These are phyloP conservation scores for Melampsora occidentalis DNA, from an alignment of 1,284 basidiomycete genomes.

Conservation along the genomic window DNA sequence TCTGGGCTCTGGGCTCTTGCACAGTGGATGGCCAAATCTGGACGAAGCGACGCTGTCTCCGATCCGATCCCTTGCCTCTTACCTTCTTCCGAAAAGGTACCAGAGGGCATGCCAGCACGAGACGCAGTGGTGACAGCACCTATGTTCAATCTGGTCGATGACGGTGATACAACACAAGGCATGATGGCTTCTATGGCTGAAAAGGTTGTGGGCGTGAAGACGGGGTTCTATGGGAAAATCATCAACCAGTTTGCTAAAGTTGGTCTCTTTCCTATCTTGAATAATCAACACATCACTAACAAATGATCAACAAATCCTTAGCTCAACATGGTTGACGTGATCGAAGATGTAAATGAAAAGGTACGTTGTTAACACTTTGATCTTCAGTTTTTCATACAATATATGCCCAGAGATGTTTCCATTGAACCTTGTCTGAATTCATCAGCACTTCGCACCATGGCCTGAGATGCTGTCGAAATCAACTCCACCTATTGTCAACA, in stretches of 20 bases:
- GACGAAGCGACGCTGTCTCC: slow-evolving; percentile 13
- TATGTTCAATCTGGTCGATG: slow-evolving; percentile 61
- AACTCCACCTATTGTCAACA: slow-evolving; percentile 70
- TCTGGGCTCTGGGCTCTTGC: slow-evolving; percentile 35
- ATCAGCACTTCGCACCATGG: slow-evolving; percentile 72
- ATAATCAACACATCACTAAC: slow-evolving; percentile 46
- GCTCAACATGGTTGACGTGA: slow-evolving; percentile 42
- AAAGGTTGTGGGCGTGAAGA: slow-evolving; percentile 71
- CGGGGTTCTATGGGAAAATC: slow-evolving; percentile 43
- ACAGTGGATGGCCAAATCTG: slow-evolving; percentile 40
- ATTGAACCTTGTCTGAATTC: background rate
- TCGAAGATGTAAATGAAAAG: slow-evolving; percentile 42
- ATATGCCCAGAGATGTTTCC: background rate
- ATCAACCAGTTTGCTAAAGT: slow-evolving; percentile 67
- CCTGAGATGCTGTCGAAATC: slow-evolving; percentile 73
- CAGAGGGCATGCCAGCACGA: slow-evolving; percentile 45
- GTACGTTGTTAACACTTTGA: slow-evolving; percentile 3
- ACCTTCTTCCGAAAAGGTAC: slow-evolving; percentile 37
- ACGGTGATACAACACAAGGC: slow-evolving; percentile 70
- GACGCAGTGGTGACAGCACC: slow-evolving; percentile 44
- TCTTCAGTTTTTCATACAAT: background rate
- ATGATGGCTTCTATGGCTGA: slow-evolving; percentile 71
- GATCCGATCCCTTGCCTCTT: slow-evolving; percentile 38
- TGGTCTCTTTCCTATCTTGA: slow-evolving; percentile 48
- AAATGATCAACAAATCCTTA: slow-evolving; percentile 2